Evolutionary conservation across 1,284 basidiomycete species (phyloP), one percentile per base, ranked within the genome.

Genomic region (Leucoagaricus sp.): DNA sequence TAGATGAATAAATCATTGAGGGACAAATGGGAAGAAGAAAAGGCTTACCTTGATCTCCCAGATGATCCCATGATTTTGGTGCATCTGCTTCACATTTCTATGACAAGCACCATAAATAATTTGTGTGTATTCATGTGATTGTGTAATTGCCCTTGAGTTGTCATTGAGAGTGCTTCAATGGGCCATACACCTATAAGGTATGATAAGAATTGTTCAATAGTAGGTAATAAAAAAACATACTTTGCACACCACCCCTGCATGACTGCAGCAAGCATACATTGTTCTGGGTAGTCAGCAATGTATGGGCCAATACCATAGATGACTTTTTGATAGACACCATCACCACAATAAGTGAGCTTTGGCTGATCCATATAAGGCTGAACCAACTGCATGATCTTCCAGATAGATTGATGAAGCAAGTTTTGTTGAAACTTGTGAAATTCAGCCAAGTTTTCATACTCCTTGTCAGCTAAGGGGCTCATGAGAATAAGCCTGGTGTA

Each of bases 241-340:
- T 60, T 64, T 19, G 68, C 59, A 59, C 73, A 74, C 72, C 72
- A 75, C 1, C 56, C 61, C 28, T 69, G 63, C 0, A 74, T 67
- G 40, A 70, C 64, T 1, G 65, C 57, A 0, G 67, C 58, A 1
- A 74, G 62, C 21, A 63, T 41, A 0, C 65, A 69, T 41, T 75
- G 73, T 45, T 74, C 70, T 0, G 72, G 72, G 51, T 75, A 74
- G 46, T 75, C 70, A 0, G 70, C 72, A 33, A 74, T 74, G 45
- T 67, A 73, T 1, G 72, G 68, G 0, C 69, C 71, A 41, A 74
- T 49, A 0, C 63, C 36, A 40, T 40, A 40, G 4, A 40, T 40
- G 15, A 40, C 36, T 15, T 19, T 5, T 5, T 19, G 36, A 4
- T 3, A 15, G 5, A n/a, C 15, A 13, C 4, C 4, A 40, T 40